Evolutionary conservation across 73 alveolate genomes (phyloP), one percentile per base, ranked within the genome.

Genomic region (Tetrahymena malaccensis): DNA sequence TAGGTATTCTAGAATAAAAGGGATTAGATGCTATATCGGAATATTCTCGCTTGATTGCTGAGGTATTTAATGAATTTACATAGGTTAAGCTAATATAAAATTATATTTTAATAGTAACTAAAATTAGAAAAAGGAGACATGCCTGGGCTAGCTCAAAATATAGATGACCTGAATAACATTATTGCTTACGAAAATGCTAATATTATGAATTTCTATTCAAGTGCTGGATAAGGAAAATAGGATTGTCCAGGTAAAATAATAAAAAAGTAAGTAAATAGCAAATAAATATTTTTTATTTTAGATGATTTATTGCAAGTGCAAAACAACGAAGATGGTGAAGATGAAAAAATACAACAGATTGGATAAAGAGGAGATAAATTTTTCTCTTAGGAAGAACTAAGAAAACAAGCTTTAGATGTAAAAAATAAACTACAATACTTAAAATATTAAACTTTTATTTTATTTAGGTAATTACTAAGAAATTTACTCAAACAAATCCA

Each of bases 51-150:
- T 95, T 95, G 25, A 95, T 95, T 43, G 97, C 97, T 25, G 97
- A 95, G 93, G 89, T 70, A 70, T 27, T 70, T 70, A 70, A 10
- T 33, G 17, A 70, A 70, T 27, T 31, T 70, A n/a, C 4, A 1
- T 3, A 12, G 37, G 1, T 70, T 11, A 27, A 31, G 89, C 34
- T 70, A 70, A 31, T 11, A 56, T 17, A n/a, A 7, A 19, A 22
- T 70, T 70, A 27, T 70, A 10, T 34, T 27, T 27, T 1, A 70
- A 70, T 22, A 70, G 89, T 93, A 95, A 85, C 94, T 95, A 15
- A 95, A 95, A 95, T 95, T 95, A 95, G 97, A 95, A 55, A 95
- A 95, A 58, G 97, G 97, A 89, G 97, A 95, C 34, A 94, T 95
- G 22, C 97, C 93, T 55, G 97, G 97, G 4, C 85, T 95, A 95